A percentile compares a stretch with the other conserved stretches of the same genome.
phyloP scores from a whole-genome alignment of 192 early-diverging fungal genomes.

The Gamsiella multidivaricata region DNA sequence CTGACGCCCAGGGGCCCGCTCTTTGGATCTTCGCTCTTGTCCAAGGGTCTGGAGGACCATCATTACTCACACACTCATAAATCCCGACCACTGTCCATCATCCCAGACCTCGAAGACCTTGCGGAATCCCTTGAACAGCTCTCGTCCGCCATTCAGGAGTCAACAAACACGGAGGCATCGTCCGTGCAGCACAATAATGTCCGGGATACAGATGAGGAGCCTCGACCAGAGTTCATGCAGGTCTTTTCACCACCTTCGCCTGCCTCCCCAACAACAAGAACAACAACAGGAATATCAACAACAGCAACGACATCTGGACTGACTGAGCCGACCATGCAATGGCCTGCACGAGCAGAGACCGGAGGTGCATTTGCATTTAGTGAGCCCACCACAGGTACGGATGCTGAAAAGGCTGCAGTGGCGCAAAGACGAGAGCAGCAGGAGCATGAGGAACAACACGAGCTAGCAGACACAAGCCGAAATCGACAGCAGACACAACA shows the following conservation, averaged over 20 bases:
- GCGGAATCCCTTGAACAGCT: neutral
- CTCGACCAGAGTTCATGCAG: constrained; percentile 5
- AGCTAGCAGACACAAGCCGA: too few species aligned
- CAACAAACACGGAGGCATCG: neutral
- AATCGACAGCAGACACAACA: neutral
- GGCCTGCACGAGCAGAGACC: neutral
- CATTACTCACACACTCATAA: neutral
- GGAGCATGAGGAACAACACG: too few species aligned
- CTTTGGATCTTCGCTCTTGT: constrained; percentile 1
- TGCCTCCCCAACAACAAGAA: neutral
- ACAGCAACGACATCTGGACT: constrained; percentile 2
- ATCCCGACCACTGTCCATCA: constrained; percentile 25
- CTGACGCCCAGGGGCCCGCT: constrained; percentile 30
- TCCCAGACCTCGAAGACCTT: constrained; percentile 33
- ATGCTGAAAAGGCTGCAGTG: constrained; percentile 2
- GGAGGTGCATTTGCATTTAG: neutral
- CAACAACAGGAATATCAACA: neutral
- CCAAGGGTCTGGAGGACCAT: neutral
- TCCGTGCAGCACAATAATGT: neutral
- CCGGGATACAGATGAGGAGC: neutral
- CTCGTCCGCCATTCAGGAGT: too few species aligned
- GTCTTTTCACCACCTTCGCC: constrained; percentile 3
- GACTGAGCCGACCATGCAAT: neutral
- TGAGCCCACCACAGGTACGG: constrained; percentile 8
- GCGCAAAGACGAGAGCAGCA: too few species aligned